phyloP scores from a whole-genome alignment of 176 grass and related monocot species.

The Elaeis guineensis region DNA sequence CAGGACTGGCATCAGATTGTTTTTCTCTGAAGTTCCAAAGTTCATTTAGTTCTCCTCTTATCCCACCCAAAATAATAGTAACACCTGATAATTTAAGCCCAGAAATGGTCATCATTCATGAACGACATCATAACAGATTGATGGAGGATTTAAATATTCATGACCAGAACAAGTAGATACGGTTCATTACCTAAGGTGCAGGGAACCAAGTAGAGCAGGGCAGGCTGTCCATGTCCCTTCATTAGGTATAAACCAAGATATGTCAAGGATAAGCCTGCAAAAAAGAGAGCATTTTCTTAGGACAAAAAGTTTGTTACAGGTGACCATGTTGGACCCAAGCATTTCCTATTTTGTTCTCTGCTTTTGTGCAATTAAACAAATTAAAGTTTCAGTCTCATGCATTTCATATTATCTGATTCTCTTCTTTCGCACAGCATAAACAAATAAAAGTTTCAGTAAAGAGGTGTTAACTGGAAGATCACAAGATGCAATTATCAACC shows the following conservation, averaged over 20 bases:
- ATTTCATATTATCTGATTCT: no score
- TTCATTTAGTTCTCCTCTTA: slow-evolving; percentile 60
- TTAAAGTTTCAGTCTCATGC: no score
- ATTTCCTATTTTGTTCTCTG: no score
- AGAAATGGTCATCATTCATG: neutral
- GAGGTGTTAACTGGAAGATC: no score
- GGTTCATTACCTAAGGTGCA: slow-evolving; percentile 57
- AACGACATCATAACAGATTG: neutral
- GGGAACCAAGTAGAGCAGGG: slow-evolving; percentile 95
- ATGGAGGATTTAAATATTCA: neutral
- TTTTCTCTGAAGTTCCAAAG: slow-evolving; percentile 56
- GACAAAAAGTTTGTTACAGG: no score
- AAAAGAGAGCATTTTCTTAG: neutral
- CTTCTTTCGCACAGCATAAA: no score
- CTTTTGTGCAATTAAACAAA: no score
- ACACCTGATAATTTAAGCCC: slow-evolving; percentile 31
- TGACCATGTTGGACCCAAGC: no score
- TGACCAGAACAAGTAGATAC: neutral
- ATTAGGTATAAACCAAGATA: slow-evolving; percentile 75
- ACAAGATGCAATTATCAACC: no score
- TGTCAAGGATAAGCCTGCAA: slow-evolving; percentile 70
- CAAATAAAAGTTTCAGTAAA: no score
- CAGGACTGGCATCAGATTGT: neutral
- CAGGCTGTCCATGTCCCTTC: slow-evolving; percentile 84
- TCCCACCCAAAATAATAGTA: slow-evolving; percentile 38